These are phyloP conservation scores for Eucalyptus cladocalyx DNA, from an alignment of 345 rosid species.

Conservation along the genomic window DNA sequence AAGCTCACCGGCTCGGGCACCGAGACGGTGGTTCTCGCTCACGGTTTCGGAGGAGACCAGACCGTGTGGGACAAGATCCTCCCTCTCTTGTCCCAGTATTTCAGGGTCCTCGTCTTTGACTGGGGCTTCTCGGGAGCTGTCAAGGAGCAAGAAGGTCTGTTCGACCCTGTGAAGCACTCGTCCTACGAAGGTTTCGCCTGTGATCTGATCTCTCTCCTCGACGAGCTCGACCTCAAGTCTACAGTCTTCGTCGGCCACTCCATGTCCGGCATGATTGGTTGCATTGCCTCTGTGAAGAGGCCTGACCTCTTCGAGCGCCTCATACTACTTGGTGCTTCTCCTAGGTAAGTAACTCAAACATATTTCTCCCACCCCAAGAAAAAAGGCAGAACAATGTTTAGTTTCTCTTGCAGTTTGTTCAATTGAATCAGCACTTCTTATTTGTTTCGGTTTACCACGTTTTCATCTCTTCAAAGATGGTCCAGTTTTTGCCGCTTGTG, in stretches of 20 bases:
- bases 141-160: constrained; percentile 28
- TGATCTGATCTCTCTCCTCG: constrained; percentile 45
- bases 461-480: background rate
- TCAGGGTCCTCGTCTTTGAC: constrained; percentile 52
- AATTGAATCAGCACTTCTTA: background rate
- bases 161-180: constrained; percentile 47
- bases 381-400: background rate
- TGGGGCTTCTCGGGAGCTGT: constrained; percentile 67
- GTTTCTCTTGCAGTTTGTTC: background rate
- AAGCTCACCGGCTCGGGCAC: constrained; percentile 36
- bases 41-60: constrained; percentile 72
- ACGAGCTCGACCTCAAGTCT: constrained; percentile 29
- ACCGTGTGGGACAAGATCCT: constrained; percentile 49
- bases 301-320: constrained; percentile 56
- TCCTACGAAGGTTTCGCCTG: constrained; percentile 46
- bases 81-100: constrained; percentile 30
- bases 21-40: constrained; percentile 38
- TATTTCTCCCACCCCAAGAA: background rate
- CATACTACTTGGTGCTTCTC: constrained; percentile 57
- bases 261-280: constrained; percentile 78
- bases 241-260: constrained; percentile 65
- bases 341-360: constrained; percentile 29
- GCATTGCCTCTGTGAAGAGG: constrained; percentile 65
- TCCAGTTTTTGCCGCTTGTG: background rate
- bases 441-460: background rate